phyloP scores from a whole-genome alignment of 2,329 filamentous ascomycete species.

The Mariannaea sp. region DNA sequence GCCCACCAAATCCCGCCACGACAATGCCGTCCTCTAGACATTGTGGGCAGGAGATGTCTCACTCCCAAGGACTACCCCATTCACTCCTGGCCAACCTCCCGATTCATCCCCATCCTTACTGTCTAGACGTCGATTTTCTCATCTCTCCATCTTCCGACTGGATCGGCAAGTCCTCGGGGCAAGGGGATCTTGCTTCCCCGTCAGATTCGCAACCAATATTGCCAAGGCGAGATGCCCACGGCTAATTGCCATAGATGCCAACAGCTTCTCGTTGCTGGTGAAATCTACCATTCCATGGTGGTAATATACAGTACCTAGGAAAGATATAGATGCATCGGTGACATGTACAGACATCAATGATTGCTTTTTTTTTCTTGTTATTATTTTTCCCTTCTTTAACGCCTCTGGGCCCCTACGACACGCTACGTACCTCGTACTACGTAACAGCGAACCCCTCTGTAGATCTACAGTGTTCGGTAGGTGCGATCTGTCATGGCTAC shows the following conservation, averaged over 20 bases:
- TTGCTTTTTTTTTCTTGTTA: too few species aligned
- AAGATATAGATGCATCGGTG: too few species aligned
- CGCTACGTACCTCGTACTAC: background rate
- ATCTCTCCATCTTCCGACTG: slow-evolving; percentile 26
- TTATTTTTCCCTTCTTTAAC: too few species aligned
- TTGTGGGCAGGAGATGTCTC: too few species aligned
- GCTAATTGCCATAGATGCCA: slow-evolving; percentile 2
- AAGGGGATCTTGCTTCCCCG: slow-evolving; percentile 25
- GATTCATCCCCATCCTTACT: slow-evolving; percentile 12
- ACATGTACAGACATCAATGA: too few species aligned
- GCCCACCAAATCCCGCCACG: slow-evolving; percentile 5
- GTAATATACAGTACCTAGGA: too few species aligned
- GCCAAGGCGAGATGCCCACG: slow-evolving; percentile 21
- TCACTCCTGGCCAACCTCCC: slow-evolving; percentile 9
- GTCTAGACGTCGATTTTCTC: slow-evolving; percentile 20
- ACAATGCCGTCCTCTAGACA: too few species aligned
- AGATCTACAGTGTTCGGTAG: slow-evolving; percentile 28
- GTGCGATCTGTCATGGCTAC: slow-evolving; percentile 28
- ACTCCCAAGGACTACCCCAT: slow-evolving; percentile 7
- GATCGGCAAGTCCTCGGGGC: slow-evolving; percentile 27
- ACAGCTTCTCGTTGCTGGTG: slow-evolving; percentile 7
- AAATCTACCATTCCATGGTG: too few species aligned
- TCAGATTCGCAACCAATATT: slow-evolving; percentile 21
- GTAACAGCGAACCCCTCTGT: slow-evolving; percentile 20
- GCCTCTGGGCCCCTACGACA: too few species aligned